phyloP scores from a whole-genome alignment of 768 basidiomycete genomes.

The Auricularia cornea region DNA sequence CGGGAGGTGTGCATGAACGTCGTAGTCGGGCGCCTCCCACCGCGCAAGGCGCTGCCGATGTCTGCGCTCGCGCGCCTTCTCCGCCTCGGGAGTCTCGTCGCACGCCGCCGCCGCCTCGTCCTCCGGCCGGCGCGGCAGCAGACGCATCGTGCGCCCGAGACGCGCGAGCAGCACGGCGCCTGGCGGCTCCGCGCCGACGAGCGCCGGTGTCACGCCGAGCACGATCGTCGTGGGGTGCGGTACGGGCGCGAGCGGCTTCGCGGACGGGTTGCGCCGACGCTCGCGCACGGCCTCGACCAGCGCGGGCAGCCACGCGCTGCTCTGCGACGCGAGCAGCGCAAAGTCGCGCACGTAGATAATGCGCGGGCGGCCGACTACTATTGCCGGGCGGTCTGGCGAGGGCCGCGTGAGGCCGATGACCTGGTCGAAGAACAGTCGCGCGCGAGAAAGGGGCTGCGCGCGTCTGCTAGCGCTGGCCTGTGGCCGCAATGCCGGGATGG shows the following conservation, averaged over 20 bases:
- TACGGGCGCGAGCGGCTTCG: conserved; percentile 51
- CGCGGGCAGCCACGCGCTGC: conserved; percentile 72
- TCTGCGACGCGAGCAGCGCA: conserved; percentile 60
- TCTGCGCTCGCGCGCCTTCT: conserved; percentile 61
- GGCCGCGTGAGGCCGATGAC: conserved; percentile 51
- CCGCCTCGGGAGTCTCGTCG: conserved; percentile 58
- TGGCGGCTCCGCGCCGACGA: not conserved
- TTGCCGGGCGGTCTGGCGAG: conserved; percentile 15
- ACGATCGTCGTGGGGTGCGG: conserved; percentile 71
- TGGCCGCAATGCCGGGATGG: conserved; percentile 16
- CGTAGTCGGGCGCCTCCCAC: conserved; percentile 61
- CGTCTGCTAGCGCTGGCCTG: conserved; percentile 20
- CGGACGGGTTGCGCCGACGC: conserved; percentile 57
- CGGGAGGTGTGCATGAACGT: conserved; percentile 58
- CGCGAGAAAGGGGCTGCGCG: conserved; percentile 27
- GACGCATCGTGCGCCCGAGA: not conserved
- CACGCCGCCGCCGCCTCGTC: conserved; percentile 37
- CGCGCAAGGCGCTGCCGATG: conserved; percentile 60
- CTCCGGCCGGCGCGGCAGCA: not conserved
- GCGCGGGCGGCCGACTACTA: conserved; percentile 47
- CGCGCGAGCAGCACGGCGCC: not conserved
- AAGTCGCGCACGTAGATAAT: conserved; percentile 82
- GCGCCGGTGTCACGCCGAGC: conserved; percentile 75
- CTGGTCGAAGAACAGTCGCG: conserved; percentile 60
- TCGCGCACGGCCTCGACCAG: conserved; percentile 71